These are phyloP conservation scores for Cyclotella kingstonii DNA, from an alignment of 108 stramenopile genomes.

Conservation along the genomic window DNA sequence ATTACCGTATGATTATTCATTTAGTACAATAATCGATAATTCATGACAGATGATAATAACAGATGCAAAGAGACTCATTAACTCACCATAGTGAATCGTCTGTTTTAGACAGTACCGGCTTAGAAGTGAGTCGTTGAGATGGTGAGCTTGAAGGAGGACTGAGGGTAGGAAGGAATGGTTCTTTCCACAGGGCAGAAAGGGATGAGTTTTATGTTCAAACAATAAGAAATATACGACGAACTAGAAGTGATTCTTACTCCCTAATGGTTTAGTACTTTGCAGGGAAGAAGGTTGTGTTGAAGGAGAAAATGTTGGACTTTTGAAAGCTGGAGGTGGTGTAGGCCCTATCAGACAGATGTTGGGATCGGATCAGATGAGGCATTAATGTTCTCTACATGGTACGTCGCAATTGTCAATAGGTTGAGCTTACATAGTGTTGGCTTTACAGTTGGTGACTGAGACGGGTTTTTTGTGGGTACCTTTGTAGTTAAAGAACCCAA, in stretches of 20 bases:
- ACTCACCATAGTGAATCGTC: slow-evolving; percentile 16
- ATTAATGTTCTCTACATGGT: too few relatives aligned
- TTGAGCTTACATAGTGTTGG: neutral
- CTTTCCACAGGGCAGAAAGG: too few relatives aligned
- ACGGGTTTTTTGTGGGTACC: slow-evolving; percentile 1
- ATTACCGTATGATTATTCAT: too few relatives aligned
- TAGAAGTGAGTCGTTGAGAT: neutral
- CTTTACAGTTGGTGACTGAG: neutral
- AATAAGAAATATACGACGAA: too few relatives aligned
- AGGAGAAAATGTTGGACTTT: neutral
- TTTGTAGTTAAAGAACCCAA: neutral
- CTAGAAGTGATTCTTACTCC: too few relatives aligned
- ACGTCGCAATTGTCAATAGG: too few relatives aligned
- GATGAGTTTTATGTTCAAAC: too few relatives aligned
- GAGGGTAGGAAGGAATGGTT: neutral
- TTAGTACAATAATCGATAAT: too few relatives aligned
- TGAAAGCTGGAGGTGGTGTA: neutral
- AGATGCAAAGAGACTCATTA: neutral
- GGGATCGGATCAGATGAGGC: too few relatives aligned
- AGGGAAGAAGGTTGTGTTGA: neutral
- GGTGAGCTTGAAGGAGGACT: slow-evolving; percentile 2
- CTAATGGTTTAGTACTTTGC: neutral
- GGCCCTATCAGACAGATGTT: neutral
- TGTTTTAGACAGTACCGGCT: neutral
- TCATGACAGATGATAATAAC: too few relatives aligned